Conservation (phyloP, 1,284 basidiomycete species). For the Termitomyces sp. region DNA sequence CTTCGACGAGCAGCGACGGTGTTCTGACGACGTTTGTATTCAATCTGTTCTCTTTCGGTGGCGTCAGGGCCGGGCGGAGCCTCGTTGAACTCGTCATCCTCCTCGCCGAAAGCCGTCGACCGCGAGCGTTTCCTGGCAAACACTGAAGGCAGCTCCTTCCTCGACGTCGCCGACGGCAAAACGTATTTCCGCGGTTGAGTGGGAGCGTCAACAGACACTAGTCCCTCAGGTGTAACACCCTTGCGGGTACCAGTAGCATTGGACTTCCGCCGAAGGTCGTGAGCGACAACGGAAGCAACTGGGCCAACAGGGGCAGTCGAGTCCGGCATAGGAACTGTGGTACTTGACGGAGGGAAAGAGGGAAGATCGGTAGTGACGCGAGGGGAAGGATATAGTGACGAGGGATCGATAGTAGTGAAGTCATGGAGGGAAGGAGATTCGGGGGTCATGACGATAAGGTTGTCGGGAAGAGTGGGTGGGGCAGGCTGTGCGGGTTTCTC, state of each 20-base stretch:
- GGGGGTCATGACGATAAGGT: conserved; percentile 40
- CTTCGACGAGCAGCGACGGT: conserved; percentile 74
- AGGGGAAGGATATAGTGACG: conserved; percentile 33
- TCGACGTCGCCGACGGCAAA: conserved; percentile 52
- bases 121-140: conserved; percentile 55
- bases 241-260: conserved; percentile 47
- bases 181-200: conserved; percentile 54
- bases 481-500: conserved; percentile 16
- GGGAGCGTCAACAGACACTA: conserved; percentile 53
- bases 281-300: conserved; percentile 6
- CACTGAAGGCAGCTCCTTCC: conserved; percentile 48
- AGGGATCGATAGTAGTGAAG: conserved; percentile 30
- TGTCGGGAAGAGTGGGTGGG: conserved; percentile 20
- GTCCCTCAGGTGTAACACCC: conserved; percentile 43
- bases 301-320: not conserved
- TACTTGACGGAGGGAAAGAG: conserved; percentile 17
- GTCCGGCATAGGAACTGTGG: conserved; percentile 13
- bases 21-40: conserved; percentile 74
- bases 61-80: conserved; percentile 32
- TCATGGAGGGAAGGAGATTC: conserved; percentile 16
- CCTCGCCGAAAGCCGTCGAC: conserved; percentile 42
- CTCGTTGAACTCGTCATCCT: conserved; percentile 34
- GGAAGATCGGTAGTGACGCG: conserved; percentile 14
- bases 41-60: conserved; percentile 61
- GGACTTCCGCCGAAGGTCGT: conserved; percentile 22